Conservation (phyloP, 2,329 filamentous ascomycete species). For the Massarina eburnea region DNA sequence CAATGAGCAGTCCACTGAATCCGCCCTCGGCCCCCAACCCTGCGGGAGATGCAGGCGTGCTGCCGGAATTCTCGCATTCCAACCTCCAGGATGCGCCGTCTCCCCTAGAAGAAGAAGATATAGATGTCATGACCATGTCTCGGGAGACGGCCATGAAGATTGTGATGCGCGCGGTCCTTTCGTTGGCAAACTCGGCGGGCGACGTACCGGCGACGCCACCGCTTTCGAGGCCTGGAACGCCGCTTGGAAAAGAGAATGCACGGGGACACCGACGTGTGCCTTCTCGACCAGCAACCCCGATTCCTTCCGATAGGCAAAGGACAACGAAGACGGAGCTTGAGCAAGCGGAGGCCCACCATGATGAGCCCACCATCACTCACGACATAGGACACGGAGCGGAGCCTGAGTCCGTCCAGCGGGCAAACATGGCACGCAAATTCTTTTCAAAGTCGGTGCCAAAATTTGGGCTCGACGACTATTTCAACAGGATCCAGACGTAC, state of each 20-base stretch:
- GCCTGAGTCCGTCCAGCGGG: constrained; percentile 75
- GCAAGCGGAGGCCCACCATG: constrained; percentile 53
- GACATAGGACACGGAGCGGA: constrained; percentile 66
- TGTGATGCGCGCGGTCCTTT: constrained; percentile 62
- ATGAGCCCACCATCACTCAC: constrained; percentile 50
- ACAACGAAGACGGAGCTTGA: constrained; percentile 46
- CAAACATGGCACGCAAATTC: constrained; percentile 87
- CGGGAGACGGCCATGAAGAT: constrained; percentile 76
- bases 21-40: constrained; percentile 45
- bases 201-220: constrained; percentile 82
- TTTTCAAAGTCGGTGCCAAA: constrained; percentile 85
- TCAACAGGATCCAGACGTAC: constrained; percentile 82
- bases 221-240: constrained; percentile 62
- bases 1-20: constrained; percentile 22
- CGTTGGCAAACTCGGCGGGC: constrained; percentile 70
- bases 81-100: constrained; percentile 40
- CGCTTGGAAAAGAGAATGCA: constrained; percentile 42
- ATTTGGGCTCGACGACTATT: constrained; percentile 80
- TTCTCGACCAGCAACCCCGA: constrained; percentile 43
- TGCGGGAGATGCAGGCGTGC: constrained; percentile 43
- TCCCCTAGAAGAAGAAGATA: constrained; percentile 45
- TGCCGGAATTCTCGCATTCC: constrained; percentile 38
- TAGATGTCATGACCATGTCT: constrained; percentile 73
- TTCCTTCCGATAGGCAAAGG: constrained; percentile 44
- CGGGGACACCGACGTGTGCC: constrained; percentile 36